These are phyloP conservation scores for Datisca glomerata DNA, from an alignment of 306 rosid species.

Conservation along the genomic window DNA sequence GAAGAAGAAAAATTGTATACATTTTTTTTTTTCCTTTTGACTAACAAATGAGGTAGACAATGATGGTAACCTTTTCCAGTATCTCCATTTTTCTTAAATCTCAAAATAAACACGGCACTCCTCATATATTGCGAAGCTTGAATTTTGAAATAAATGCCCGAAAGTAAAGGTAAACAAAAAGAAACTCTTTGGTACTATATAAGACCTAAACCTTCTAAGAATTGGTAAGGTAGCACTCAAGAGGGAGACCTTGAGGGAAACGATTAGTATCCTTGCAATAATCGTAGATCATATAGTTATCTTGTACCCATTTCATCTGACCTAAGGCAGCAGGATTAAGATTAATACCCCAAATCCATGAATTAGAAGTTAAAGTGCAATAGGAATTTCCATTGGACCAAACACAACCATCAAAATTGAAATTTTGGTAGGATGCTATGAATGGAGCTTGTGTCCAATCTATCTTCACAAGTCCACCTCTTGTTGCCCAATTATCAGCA, in stretches of 20 bases:
- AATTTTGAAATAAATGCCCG: too few species aligned
- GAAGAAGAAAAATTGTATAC: too few species aligned
- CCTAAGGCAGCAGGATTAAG: slow-evolving; percentile 21
- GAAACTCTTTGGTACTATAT: too few species aligned
- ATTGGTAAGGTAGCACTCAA: slow-evolving; percentile 26
- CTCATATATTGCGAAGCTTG: too few species aligned
- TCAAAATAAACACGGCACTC: too few species aligned
- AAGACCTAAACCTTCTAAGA: too few species aligned
- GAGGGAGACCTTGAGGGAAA: slow-evolving; percentile 61
- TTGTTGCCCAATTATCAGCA: slow-evolving; percentile 75
- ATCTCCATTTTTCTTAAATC: too few species aligned
- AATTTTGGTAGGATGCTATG: slow-evolving; percentile 35
- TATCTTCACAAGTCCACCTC: slow-evolving; percentile 70
- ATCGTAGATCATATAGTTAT: slow-evolving; percentile 53
- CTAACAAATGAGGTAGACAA: too few species aligned
- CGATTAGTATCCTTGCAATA: slow-evolving; percentile 44
- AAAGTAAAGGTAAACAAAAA: too few species aligned
- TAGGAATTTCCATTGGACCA: slow-evolving; percentile 31
- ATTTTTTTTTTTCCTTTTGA: too few species aligned
- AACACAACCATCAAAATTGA: slow-evolving; percentile 39
- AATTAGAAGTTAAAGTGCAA: slow-evolving; percentile 27
- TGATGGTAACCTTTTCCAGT: too few species aligned
- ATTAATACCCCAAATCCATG: slow-evolving; percentile 29
- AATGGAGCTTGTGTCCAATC: slow-evolving; percentile 70
- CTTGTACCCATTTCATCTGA: slow-evolving; percentile 46